These are phyloP conservation scores for Macrolepiota fuliginosa DNA, from an alignment of 768 basidiomycete genomes.

Conservation along the genomic window DNA sequence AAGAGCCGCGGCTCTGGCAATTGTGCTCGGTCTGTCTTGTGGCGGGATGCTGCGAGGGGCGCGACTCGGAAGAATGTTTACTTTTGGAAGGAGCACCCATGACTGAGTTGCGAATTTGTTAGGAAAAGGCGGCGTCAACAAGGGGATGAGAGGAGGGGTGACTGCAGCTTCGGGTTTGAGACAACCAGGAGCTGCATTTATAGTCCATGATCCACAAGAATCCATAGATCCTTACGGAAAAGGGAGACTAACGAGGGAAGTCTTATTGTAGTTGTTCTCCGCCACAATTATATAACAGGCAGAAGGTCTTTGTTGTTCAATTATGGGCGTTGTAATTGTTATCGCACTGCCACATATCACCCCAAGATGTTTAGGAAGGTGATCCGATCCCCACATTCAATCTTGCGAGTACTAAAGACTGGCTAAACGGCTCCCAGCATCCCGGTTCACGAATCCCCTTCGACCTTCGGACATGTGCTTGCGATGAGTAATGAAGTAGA, in stretches of 20 bases:
- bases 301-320: background rate
- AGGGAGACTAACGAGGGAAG: too few species aligned
- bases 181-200: too few species aligned
- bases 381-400: too few species aligned
- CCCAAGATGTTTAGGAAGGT: background rate
- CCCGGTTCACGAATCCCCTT: too few species aligned
- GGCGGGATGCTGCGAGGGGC: background rate
- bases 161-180: background rate
- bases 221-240: too few species aligned
- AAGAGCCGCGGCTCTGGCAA: background rate
- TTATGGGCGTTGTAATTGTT: background rate
- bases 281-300: background rate
- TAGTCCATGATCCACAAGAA: too few species aligned
- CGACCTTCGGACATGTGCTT: too few species aligned
- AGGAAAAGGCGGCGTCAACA: background rate
- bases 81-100: background rate
- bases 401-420: too few species aligned
- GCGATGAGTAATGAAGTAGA: too few species aligned
- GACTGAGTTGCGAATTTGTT: background rate
- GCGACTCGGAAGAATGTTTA: background rate
- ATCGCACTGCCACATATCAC: background rate
- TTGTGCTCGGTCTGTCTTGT: background rate
- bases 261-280: background rate
- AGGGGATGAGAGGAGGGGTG: background rate
- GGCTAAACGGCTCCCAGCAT: too few species aligned